Conservation (phyloP, 108 stramenopile species). For the Chaetoceros tenuissimus region DNA sequence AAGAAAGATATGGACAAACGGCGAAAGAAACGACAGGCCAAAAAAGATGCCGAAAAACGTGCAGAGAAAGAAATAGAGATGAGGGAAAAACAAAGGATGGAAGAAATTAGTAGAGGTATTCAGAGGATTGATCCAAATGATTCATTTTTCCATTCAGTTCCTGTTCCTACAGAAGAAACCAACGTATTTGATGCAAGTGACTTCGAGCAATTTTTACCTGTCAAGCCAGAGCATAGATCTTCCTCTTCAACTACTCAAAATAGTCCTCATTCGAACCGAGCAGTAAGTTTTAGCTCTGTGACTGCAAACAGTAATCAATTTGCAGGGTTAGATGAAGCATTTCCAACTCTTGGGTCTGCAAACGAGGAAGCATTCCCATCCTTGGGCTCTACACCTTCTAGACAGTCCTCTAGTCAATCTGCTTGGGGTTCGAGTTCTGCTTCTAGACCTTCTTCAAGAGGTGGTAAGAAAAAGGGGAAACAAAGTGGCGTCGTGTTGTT, state of each 20-base stretch:
- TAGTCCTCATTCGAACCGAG: neutral
- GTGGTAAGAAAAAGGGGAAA: constrained; percentile 6
- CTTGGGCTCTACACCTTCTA: neutral
- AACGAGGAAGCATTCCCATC: constrained; percentile 9
- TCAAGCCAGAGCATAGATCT: neutral
- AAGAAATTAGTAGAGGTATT: constrained; percentile 29
- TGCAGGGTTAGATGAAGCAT: constrained; percentile 1
- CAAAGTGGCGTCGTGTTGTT: constrained; percentile 24
- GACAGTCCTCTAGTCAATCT: neutral
- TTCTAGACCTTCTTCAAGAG: neutral
- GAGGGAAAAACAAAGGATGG: constrained; percentile 33
- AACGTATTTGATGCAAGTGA: constrained; percentile 9
- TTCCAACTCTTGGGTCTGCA: constrained; percentile 2
- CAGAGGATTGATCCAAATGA: constrained; percentile 58
- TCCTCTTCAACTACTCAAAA: neutral
- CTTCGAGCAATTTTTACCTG: constrained; percentile 2
- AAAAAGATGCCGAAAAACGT: constrained; percentile 40
- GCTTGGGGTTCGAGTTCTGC: neutral
- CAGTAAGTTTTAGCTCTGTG: neutral
- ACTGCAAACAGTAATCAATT: neutral
- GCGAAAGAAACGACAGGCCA: constrained; percentile 35
- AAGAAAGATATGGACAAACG: constrained; percentile 55
- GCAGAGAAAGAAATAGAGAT: constrained; percentile 27
- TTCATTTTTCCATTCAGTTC: constrained; percentile 40
- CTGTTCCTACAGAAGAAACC: constrained; percentile 2